These are phyloP conservation scores for Microdochium paspali DNA, from an alignment of 2,329 filamentous ascomycete genomes.

Conservation along the genomic window DNA sequence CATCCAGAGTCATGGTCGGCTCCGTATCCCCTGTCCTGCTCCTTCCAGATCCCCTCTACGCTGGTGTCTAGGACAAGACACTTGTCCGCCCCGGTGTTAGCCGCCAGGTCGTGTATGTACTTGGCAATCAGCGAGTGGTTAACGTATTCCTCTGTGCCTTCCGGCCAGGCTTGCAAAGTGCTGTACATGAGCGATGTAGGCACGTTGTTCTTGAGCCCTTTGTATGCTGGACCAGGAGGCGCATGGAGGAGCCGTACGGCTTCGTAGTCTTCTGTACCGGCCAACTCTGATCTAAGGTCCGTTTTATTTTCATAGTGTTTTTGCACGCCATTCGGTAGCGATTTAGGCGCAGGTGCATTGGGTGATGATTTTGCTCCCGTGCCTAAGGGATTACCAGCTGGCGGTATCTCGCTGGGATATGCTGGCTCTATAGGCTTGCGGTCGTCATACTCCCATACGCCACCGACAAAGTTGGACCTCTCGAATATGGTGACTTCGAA, in stretches of 20 bases:
- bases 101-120: conserved; percentile 53
- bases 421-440: conserved; percentile 29
- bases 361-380: background rate
- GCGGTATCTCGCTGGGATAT: conserved; percentile 16
- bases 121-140: conserved; percentile 44
- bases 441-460: conserved; percentile 57
- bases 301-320: no score
- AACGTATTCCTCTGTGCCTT: conserved; percentile 49
- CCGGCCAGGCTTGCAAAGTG: conserved; percentile 40
- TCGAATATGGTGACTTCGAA: conserved; percentile 52
- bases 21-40: conserved; percentile 11
- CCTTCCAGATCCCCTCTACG: conserved; percentile 43
- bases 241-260: conserved; percentile 25
- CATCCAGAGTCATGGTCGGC: background rate
- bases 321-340: no score
- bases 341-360: no score
- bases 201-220: conserved; percentile 63
- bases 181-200: conserved; percentile 45
- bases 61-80: conserved; percentile 40
- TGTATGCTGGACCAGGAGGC: conserved; percentile 46
- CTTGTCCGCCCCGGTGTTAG: background rate
- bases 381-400: conserved; percentile 5
- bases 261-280: no score
- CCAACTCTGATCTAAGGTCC: no score
- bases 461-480: conserved; percentile 48